Evolutionary conservation across 352 stramenopile genomes (phyloP).

Genomic region (Pythium angustatum): DNA sequence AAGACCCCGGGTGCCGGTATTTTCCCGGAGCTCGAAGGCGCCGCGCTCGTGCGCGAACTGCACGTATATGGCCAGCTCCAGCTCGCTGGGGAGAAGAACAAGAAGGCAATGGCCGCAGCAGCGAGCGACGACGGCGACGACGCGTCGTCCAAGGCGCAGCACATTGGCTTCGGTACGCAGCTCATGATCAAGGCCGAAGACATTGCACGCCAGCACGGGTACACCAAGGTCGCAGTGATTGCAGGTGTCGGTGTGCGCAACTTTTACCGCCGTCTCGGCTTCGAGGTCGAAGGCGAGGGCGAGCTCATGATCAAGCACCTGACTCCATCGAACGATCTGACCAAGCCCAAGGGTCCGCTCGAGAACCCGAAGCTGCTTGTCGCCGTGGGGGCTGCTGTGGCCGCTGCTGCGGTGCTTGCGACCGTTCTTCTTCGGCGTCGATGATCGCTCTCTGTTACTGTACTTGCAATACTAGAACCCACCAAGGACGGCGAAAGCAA

Average conservation of each 20-base stretch:
- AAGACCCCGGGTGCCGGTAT: conserved; percentile 59
- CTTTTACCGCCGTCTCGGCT: conserved; percentile 90
- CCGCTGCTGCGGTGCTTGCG: not conserved
- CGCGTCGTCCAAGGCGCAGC: conserved; percentile 68
- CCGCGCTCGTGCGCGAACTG: conserved; percentile 87
- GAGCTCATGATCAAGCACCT: conserved; percentile 89
- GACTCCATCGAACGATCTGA: not conserved
- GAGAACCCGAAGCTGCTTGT: conserved; percentile 11
- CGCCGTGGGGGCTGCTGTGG: conserved; percentile 8
- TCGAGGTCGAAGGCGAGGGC: conserved; percentile 82
- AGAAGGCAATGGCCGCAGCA: conserved; percentile 35
- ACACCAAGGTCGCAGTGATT: conserved; percentile 87
- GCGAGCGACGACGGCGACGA: conserved; percentile 11
- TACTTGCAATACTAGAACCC: no score
- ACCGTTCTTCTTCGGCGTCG: conserved; percentile 21
- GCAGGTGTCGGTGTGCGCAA: conserved; percentile 89
- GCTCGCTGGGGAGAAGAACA: conserved; percentile 44
- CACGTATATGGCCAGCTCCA: conserved; percentile 92
- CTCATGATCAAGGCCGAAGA: conserved; percentile 84
- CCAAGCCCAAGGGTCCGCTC: not conserved
- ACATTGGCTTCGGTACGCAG: conserved; percentile 88
- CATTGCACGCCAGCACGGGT: conserved; percentile 68
- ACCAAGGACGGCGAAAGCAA: no score
- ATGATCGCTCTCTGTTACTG: conserved; percentile 2
- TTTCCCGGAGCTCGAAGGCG: conserved; percentile 75